phyloP scores from a whole-genome alignment of 208 protist genomes.

The Porcisia deanei region DNA sequence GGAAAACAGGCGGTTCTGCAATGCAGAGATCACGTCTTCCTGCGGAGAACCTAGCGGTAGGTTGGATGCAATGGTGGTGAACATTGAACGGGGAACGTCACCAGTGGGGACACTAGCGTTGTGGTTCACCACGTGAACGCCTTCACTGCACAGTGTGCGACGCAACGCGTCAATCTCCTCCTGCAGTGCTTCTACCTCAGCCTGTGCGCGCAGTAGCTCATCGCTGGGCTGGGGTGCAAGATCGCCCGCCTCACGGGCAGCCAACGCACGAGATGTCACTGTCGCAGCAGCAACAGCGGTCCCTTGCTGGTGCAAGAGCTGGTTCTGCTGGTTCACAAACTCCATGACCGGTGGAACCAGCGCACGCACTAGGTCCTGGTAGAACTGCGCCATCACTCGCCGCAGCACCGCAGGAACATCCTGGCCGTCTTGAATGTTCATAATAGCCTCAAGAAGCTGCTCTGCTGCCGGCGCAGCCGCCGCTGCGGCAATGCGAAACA shows the following conservation, averaged over 20 bases:
- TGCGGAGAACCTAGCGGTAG: not conserved
- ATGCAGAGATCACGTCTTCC: slow-evolving; percentile 14
- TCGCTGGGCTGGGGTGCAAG: not conserved
- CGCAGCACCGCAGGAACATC: slow-evolving; percentile 17
- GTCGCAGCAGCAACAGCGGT: not conserved
- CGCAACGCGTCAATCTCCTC: slow-evolving; percentile 25
- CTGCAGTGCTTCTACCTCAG: slow-evolving; percentile 17
- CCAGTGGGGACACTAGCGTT: not conserved
- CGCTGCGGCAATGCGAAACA: slow-evolving; percentile 16
- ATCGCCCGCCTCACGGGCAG: not conserved
- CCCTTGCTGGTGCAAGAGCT: not conserved
- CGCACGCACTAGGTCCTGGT: slow-evolving; percentile 13
- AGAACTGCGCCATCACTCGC: slow-evolving; percentile 13
- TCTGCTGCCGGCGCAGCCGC: slow-evolving; percentile 2
- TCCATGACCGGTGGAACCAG: slow-evolving; percentile 17
- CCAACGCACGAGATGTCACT: not conserved
- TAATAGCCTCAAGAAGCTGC: slow-evolving; percentile 23
- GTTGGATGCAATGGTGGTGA: not conserved
- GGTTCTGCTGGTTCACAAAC: slow-evolving; percentile 9
- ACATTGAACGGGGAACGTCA: not conserved
- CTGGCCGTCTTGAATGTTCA: slow-evolving; percentile 24
- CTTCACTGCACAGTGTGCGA: slow-evolving; percentile 4
- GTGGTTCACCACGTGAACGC: not conserved
- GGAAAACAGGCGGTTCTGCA: slow-evolving; percentile 33
- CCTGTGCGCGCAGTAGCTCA: slow-evolving; percentile 2